Evolutionary conservation across 228 moss, liverwort and hornwort genomes (phyloP).

Genomic region (Sphagnum magellanicum): DNA sequence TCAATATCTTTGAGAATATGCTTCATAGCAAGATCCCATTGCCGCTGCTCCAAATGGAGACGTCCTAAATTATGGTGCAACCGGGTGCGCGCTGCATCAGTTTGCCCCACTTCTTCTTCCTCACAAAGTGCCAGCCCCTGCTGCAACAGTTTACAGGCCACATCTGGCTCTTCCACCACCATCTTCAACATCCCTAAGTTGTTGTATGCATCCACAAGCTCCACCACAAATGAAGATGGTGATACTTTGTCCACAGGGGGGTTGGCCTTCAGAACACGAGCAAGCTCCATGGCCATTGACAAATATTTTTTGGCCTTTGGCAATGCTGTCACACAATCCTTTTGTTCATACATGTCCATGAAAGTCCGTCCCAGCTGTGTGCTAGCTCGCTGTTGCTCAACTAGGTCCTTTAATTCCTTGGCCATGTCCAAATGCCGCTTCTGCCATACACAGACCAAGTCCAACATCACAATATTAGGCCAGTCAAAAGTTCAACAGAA

Average conservation of each 20-base stretch:
- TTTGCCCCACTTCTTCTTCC: conserved; percentile 69
- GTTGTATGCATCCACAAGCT: conserved; percentile 85
- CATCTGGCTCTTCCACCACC: conserved; percentile 52
- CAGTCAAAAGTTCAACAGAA: background rate
- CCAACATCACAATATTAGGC: background rate
- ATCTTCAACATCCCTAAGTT: conserved; percentile 74
- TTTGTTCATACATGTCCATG: conserved; percentile 57
- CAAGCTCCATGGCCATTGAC: conserved; percentile 54
- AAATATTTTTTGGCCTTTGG: conserved; percentile 58
- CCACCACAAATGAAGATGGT: conserved; percentile 64
- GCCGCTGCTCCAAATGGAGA: conserved; percentile 61
- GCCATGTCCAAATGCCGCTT: conserved; percentile 72
- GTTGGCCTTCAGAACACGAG: conserved; percentile 39
- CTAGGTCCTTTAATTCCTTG: conserved; percentile 38
- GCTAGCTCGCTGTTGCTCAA: conserved; percentile 85
- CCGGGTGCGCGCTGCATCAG: conserved; percentile 78
- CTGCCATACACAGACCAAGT: conserved; percentile 25
- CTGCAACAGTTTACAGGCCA: conserved; percentile 44
- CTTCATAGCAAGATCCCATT: conserved; percentile 47
- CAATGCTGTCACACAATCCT: conserved; percentile 32
- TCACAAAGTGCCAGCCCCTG: conserved; percentile 70
- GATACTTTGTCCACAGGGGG: conserved; percentile 25
- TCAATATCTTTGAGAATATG: conserved; percentile 68
- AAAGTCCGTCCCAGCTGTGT: conserved; percentile 93
- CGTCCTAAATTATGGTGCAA: conserved; percentile 95